Percentiles rank a stretch among this genome's conserved stretches.
Evolutionary conservation across 805 yeast species (phyloP).

Genomic region (Teunomyces stri): DNA sequence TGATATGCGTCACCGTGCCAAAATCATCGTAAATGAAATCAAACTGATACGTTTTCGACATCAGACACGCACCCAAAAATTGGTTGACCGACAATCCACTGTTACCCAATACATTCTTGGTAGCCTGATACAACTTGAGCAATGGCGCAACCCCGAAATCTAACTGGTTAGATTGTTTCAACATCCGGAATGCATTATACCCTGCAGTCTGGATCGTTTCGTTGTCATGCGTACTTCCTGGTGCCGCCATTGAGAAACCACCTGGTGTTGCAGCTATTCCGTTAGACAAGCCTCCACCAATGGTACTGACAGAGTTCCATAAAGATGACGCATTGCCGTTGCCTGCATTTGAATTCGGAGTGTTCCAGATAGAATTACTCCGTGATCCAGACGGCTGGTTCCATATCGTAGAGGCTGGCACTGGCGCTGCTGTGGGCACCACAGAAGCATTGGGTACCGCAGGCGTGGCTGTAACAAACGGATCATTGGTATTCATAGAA

Average conservation of each 20-base stretch:
- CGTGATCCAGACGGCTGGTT: slow-evolving; percentile 14
- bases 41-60: slow-evolving; percentile 31
- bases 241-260: neutral
- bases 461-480: neutral
- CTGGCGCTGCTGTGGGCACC: slow-evolving; percentile 2
- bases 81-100: slow-evolving; percentile 29
- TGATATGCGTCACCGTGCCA: slow-evolving; percentile 44
- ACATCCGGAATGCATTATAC: slow-evolving; percentile 34
- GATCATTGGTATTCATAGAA: slow-evolving; percentile 1
- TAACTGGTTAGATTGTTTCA: slow-evolving; percentile 35
- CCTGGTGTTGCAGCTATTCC: neutral
- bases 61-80: slow-evolving; percentile 26
- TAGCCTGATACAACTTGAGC: slow-evolving; percentile 29
- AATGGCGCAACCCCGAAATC: slow-evolving; percentile 37
- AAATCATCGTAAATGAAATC: slow-evolving; percentile 46
- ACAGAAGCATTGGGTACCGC: slow-evolving; percentile 1
- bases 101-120: slow-evolving; percentile 27
- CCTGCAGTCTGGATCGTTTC: slow-evolving; percentile 44
- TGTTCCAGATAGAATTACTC: slow-evolving; percentile 34
- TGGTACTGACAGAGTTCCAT: neutral
- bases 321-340: neutral
- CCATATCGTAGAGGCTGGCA: slow-evolving; percentile 10
- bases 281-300: neutral
- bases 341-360: slow-evolving; percentile 3
- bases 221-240: slow-evolving; percentile 15